These are phyloP conservation scores for Rhodamnia rubescens DNA, from an alignment of 345 rosid species.

Conservation along the genomic window DNA sequence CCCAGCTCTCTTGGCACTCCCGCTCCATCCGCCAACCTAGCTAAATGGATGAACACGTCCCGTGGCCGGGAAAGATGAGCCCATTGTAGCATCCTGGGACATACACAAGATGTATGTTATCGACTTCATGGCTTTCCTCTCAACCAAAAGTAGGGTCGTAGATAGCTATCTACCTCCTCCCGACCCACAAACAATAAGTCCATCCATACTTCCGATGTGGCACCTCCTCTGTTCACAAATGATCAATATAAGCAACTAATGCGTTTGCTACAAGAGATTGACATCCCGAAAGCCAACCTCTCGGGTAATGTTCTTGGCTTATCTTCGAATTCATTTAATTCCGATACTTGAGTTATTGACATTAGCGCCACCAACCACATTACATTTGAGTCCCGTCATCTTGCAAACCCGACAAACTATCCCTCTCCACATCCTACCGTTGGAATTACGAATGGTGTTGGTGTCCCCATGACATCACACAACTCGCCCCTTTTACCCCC, in stretches of 20 bases:
- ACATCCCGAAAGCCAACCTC: not conserved
- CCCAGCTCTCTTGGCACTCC: not conserved
- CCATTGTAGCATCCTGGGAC: not conserved
- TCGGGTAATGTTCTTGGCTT: not conserved
- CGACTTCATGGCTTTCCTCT: not conserved
- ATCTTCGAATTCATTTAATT: not conserved
- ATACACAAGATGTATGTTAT: not conserved
- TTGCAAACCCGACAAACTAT: too few species aligned
- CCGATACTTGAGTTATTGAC: not conserved
- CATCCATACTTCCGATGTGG: not conserved
- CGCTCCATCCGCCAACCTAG: not conserved
- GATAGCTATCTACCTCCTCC: not conserved
- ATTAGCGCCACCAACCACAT: not conserved
- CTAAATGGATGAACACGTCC: not conserved
- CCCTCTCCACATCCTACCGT: not conserved
- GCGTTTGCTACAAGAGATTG: not conserved
- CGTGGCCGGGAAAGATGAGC: accelerated
- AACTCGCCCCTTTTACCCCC: accelerated
- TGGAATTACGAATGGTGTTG: not conserved
- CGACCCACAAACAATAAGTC: not conserved
- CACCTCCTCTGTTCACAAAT: not conserved
- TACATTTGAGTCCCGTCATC: not conserved
- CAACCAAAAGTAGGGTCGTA: accelerated
- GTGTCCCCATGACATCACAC: not conserved
- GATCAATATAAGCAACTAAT: not conserved